Evolutionary conservation across 1,139 yeast species (phyloP).

Genomic region (Candida freyschussii): DNA sequence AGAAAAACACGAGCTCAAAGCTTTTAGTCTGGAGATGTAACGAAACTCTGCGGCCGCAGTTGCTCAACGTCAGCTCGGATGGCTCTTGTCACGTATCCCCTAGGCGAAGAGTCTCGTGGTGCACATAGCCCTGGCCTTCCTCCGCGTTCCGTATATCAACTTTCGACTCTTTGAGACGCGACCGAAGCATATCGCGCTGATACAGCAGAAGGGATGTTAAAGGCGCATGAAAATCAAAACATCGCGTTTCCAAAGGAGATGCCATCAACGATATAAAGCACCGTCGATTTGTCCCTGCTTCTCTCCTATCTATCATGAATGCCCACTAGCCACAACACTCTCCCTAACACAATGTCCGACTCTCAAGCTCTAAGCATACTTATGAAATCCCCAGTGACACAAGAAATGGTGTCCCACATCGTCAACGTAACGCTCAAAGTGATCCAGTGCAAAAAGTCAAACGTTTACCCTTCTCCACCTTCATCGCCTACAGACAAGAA

Average conservation of each 20-base stretch:
- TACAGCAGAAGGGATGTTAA: no score
- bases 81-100: constrained; percentile 3
- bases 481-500: constrained; percentile 26
- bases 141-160: no score
- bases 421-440: constrained; percentile 61
- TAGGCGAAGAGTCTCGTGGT: no score
- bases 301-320: not conserved
- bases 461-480: constrained; percentile 35
- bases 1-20: no score
- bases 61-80: no score
- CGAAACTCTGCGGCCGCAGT: no score
- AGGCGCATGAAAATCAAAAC: not conserved
- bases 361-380: constrained; percentile 52
- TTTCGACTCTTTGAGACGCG: no score
- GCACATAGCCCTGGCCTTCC: no score
- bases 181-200: no score
- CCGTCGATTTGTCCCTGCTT: not conserved
- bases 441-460: constrained; percentile 46
- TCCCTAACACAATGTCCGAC: constrained; percentile 36
- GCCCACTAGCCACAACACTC: not conserved
- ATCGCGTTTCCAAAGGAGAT: not conserved
- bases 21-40: no score
- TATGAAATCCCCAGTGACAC: constrained; percentile 53
- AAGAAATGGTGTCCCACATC: constrained; percentile 60
- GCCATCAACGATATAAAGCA: no score